Base-by-base conservation (phyloP, 495 filamentous ascomycete species). In the Neurospora africana region DNA sequence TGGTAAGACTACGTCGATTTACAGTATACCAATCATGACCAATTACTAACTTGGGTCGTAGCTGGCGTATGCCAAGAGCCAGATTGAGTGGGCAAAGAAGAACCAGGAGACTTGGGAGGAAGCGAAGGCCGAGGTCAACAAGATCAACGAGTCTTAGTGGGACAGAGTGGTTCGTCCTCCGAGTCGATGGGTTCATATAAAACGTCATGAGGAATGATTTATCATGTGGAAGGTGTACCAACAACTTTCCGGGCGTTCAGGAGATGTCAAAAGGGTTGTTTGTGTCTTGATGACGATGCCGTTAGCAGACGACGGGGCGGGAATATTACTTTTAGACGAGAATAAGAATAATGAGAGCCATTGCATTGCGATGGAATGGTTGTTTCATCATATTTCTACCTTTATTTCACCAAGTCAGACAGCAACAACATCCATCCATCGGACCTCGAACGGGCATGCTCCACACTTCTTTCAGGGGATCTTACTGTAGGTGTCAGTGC, bases 1-100 rank as follows among this genome's bases (percentile, higher is more conserved):
- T 99, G 95, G 95, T 97, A 87, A 80, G 91, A 83, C 73, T 23
- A 40, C 33, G 19, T 36, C 37, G 35, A 36, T 72, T 10, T 9
- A 33, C 43, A 21, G 68, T 30, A 19, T 21, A 36, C 21, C 19
- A 0, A 21, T 27, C 5, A 27, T 9, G n/a, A n/a, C 19, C 0
- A 21, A 36, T 13, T 70, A 70, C 72, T 73, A 71, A 83, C 73
- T 78, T 70, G 72, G 44, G 17, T 68, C 8, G 23, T 72, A 98
- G 95, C 87, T 97, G 74, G 92, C 93, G 65, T 99, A 97, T 78
- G 95, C 95, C 13, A 91, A 89, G 77, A 94, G 91, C 79, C 95
- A 99, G 79, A 90, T 99, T 72, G 93, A 98, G 80, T 99, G 95
- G 95, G 96, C 95, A n/a, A 93, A 90, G 80, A 95, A 95, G 84